Conservation (phyloP, 139 green algal species). For the Bryopsis sp. region DNA sequence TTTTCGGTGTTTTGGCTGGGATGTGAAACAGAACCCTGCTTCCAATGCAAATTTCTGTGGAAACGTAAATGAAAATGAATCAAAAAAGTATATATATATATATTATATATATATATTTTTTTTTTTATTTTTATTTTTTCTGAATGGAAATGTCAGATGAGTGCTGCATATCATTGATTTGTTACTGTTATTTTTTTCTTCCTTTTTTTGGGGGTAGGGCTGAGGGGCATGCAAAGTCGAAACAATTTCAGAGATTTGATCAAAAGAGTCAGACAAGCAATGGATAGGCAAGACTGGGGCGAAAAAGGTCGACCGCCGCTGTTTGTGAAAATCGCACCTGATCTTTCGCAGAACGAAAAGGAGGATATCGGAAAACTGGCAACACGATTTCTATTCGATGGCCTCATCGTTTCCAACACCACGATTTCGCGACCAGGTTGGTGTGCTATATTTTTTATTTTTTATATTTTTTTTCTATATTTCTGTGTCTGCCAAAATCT, state of each 20-base stretch:
- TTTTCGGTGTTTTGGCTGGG: too few relatives aligned
- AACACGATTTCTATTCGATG: constrained; percentile 57
- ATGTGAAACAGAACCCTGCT: too few relatives aligned
- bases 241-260: constrained; percentile 70
- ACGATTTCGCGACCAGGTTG: constrained; percentile 76
- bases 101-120: too few relatives aligned
- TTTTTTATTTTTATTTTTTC: too few relatives aligned
- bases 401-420: constrained; percentile 87
- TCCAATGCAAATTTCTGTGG: too few relatives aligned
- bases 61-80: too few relatives aligned
- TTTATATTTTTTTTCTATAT: background rate
- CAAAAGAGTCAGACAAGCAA: constrained; percentile 55
- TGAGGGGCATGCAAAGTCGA: constrained; percentile 69
- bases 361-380: constrained; percentile 79
- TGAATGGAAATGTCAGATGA: too few relatives aligned
- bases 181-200: constrained; percentile 1
- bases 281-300: constrained; percentile 37
- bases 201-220: constrained; percentile 38
- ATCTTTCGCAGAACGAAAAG: constrained; percentile 72
- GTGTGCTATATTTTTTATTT: constrained; percentile 3
- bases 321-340: constrained; percentile 91
- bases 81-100: too few relatives aligned
- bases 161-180: background rate
- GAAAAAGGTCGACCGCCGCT: constrained; percentile 54
- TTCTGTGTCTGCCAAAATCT: background rate